phyloP scores from a whole-genome alignment of 2,329 filamentous ascomycete genomes.

The Phoma herbarum region DNA sequence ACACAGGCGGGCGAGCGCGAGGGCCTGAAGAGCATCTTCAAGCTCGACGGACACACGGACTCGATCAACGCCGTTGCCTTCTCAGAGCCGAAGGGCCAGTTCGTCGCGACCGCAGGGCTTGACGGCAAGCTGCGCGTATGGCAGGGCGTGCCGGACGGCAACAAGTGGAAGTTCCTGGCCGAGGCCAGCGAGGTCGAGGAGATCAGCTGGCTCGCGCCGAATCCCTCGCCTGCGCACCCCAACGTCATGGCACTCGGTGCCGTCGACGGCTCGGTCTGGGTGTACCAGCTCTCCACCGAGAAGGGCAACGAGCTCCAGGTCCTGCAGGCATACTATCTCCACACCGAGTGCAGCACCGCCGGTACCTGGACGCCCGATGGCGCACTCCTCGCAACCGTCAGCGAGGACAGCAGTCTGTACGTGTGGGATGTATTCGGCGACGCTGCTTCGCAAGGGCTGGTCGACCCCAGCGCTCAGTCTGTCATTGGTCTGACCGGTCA shows the following conservation, averaged over 20 bases:
- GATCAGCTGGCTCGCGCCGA: slow-evolving; percentile 87
- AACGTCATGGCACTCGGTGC: slow-evolving; percentile 90
- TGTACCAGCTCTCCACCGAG: slow-evolving; percentile 82
- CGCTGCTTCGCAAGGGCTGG: slow-evolving; percentile 71
- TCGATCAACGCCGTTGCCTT: slow-evolving; percentile 88
- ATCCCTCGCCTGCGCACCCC: slow-evolving; percentile 73
- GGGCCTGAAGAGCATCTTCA: slow-evolving; percentile 72
- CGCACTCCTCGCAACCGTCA: slow-evolving; percentile 83
- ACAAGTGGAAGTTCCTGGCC: slow-evolving; percentile 72
- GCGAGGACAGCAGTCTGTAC: slow-evolving; percentile 86
- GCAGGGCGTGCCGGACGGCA: slow-evolving; percentile 60
- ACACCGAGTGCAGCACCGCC: slow-evolving; percentile 85
- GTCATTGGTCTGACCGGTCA: slow-evolving; percentile 79
- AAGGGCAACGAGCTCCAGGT: slow-evolving; percentile 74
- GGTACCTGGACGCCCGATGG: slow-evolving; percentile 92
- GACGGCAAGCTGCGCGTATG: slow-evolving; percentile 84
- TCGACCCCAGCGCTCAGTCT: slow-evolving; percentile 65
- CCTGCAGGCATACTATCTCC: slow-evolving; percentile 90
- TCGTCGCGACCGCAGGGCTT: slow-evolving; percentile 84
- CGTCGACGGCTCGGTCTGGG: slow-evolving; percentile 92
- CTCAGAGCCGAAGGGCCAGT: slow-evolving; percentile 82
- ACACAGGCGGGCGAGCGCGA: slow-evolving; percentile 66
- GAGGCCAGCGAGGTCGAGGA: slow-evolving; percentile 92
- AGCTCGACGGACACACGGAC: slow-evolving; percentile 89
- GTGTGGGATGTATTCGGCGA: slow-evolving; percentile 92